phyloP scores from a whole-genome alignment of 2,329 filamentous ascomycete genomes.

The Tolypocladium guangdongense region DNA sequence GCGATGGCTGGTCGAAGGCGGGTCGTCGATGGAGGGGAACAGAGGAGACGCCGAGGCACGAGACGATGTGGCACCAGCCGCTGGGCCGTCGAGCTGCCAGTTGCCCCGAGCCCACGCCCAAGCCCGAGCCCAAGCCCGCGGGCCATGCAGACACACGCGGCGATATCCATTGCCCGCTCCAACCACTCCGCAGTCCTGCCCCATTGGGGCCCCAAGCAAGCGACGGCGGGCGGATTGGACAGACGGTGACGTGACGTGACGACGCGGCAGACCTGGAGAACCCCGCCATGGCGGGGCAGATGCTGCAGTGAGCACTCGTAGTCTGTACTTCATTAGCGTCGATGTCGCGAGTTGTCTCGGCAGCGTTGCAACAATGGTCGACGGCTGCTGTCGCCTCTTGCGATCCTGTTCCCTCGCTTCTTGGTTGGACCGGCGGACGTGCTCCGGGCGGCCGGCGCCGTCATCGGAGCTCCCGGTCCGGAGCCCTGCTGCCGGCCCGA shows the following conservation, averaged over 20 bases:
- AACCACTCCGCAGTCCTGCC: background rate
- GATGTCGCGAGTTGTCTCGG: background rate
- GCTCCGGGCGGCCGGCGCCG: too few species aligned
- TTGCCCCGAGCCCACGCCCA: background rate
- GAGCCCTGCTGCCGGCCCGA: too few species aligned
- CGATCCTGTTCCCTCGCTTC: too few species aligned
- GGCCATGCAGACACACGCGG: background rate
- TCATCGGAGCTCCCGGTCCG: too few species aligned
- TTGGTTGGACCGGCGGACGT: too few species aligned
- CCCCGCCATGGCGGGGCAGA: background rate
- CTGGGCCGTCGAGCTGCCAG: background rate
- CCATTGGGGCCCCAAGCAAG: background rate
- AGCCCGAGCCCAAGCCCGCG: background rate
- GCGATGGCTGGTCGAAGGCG: background rate
- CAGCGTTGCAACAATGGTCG: too few species aligned
- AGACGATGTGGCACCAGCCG: background rate
- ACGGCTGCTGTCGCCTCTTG: too few species aligned
- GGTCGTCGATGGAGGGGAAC: background rate
- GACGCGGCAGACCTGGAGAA: background rate
- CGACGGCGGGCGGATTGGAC: background rate
- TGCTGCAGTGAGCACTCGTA: too few species aligned
- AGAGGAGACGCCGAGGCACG: background rate
- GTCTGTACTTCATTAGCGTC: too few species aligned
- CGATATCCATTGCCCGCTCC: background rate
- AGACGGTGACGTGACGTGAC: background rate